phyloP scores from a whole-genome alignment of 1,139 yeast species.

The Nakaseomyces glabratus region DNA sequence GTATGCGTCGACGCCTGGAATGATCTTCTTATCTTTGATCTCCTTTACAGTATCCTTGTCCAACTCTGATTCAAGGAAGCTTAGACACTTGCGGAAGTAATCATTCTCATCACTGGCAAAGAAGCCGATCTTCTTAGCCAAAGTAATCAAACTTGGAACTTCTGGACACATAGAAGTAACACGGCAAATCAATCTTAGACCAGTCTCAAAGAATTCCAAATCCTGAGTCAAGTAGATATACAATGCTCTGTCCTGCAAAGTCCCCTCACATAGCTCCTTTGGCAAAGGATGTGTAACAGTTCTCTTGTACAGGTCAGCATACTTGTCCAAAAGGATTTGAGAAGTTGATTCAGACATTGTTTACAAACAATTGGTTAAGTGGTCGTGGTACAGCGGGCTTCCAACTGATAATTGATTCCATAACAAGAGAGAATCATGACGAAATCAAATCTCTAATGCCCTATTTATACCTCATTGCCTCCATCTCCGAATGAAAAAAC shows the following conservation, averaged over 20 bases:
- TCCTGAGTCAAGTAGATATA: slow-evolving; percentile 44
- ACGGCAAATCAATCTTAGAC: slow-evolving; percentile 39
- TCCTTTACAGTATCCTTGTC: slow-evolving; percentile 19
- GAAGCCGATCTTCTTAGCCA: slow-evolving; percentile 47
- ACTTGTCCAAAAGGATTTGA: slow-evolving; percentile 21
- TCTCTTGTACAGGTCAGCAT: slow-evolving; percentile 23
- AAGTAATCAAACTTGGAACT: slow-evolving; percentile 31
- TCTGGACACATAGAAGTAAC: slow-evolving; percentile 40
- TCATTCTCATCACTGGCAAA: slow-evolving; percentile 42
- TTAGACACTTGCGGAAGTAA: slow-evolving; percentile 36
- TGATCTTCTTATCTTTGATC: slow-evolving; percentile 18
- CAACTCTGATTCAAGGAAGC: slow-evolving; percentile 15
- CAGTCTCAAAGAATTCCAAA: slow-evolving; percentile 38
- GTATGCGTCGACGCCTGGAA: slow-evolving; percentile 37
- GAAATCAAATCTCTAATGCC: too few relatives aligned
- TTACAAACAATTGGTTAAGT: slow-evolving; percentile 4
- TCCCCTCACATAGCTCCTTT: slow-evolving; percentile 40
- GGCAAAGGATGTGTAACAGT: slow-evolving; percentile 40
- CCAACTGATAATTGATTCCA: too few relatives aligned
- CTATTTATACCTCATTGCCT: too few relatives aligned
- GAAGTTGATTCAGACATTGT: slow-evolving; percentile 17
- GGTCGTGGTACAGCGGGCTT: slow-evolving; percentile 1
- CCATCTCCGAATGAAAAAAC: too few relatives aligned
- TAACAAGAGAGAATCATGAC: too few relatives aligned
- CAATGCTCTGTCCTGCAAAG: slow-evolving; percentile 36